Evolutionary conservation across 2,329 filamentous ascomycete species (phyloP).

Genomic region (Pseudogymnoascus sp.): DNA sequence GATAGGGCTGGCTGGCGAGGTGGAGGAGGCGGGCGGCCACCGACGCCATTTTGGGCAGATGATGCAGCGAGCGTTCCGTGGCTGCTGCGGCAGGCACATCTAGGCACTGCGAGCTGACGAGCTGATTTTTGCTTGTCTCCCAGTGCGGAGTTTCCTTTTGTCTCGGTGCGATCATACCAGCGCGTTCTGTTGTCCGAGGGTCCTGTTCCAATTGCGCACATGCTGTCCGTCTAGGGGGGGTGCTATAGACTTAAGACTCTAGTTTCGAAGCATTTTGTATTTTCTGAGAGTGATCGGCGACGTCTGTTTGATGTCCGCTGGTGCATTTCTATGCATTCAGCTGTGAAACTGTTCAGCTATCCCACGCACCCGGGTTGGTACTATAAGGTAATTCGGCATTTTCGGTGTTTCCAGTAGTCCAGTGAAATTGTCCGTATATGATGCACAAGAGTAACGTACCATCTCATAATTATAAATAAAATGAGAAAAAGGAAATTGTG

Average conservation of each 20-base stretch:
- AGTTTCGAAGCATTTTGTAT: slow-evolving; percentile 4
- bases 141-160: slow-evolving; percentile 1
- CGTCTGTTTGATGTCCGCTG: not conserved
- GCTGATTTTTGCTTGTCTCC: not conserved
- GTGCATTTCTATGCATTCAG: not conserved
- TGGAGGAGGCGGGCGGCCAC: not conserved
- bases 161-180: not conserved
- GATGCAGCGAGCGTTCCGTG: not conserved
- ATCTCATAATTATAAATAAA: not conserved
- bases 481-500: not conserved
- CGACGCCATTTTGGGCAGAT: not conserved
- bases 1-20: not conserved
- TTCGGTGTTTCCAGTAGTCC: not conserved
- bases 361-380: not conserved
- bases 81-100: slow-evolving; percentile 2
- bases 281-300: not conserved
- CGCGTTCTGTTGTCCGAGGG: slow-evolving; percentile 2
- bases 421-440: not conserved
- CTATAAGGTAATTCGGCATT: not conserved
- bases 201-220: not conserved
- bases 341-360: not conserved
- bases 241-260: slow-evolving; percentile 3
- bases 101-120: slow-evolving; percentile 1
- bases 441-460: not conserved
- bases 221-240: not conserved